These are phyloP conservation scores for Termitomyces sp. DNA, from an alignment of 768 basidiomycete genomes.

Conservation along the genomic window DNA sequence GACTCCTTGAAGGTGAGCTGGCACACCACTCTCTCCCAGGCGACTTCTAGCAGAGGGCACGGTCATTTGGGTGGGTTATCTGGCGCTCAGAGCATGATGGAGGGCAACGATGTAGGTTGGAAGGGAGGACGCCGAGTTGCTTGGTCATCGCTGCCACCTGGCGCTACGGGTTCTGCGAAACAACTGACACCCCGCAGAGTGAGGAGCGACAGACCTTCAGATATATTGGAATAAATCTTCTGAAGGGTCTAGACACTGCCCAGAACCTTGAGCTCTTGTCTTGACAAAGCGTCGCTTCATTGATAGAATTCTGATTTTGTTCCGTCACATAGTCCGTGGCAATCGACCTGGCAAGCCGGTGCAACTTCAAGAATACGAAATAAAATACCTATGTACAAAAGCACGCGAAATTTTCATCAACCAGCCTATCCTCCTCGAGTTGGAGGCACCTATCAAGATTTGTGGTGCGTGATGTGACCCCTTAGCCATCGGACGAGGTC, in stretches of 20 bases:
- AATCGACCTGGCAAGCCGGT: constrained; percentile 99
- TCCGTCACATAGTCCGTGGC: constrained; percentile 73
- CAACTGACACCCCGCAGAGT: background rate
- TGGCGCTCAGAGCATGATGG: background rate
- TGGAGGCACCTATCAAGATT: constrained; percentile 99
- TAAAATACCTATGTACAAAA: constrained; percentile 98
- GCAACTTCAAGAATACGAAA: constrained; percentile 97
- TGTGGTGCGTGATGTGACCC: constrained; percentile 66
- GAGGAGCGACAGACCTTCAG: background rate
- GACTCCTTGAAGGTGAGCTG: constrained; percentile 90
- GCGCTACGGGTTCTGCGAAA: constrained; percentile 2
- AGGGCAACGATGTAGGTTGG: background rate
- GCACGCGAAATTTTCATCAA: constrained; percentile 99
- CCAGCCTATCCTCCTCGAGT: constrained; percentile 95
- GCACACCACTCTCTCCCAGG: constrained; percentile 10
- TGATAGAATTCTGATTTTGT: constrained; percentile 15
- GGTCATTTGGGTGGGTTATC: background rate
- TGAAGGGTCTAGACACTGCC: background rate
- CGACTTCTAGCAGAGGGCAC: background rate
- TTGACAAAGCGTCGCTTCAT: constrained; percentile 3
- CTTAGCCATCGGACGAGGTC: constrained; percentile 17
- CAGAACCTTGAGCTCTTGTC: constrained; percentile 1
- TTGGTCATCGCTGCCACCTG: constrained; percentile 15
- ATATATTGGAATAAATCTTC: background rate
- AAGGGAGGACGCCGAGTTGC: background rate